phyloP scores from a whole-genome alignment of 2,329 filamentous ascomycete genomes.

The Teratosphaeria destructans region DNA sequence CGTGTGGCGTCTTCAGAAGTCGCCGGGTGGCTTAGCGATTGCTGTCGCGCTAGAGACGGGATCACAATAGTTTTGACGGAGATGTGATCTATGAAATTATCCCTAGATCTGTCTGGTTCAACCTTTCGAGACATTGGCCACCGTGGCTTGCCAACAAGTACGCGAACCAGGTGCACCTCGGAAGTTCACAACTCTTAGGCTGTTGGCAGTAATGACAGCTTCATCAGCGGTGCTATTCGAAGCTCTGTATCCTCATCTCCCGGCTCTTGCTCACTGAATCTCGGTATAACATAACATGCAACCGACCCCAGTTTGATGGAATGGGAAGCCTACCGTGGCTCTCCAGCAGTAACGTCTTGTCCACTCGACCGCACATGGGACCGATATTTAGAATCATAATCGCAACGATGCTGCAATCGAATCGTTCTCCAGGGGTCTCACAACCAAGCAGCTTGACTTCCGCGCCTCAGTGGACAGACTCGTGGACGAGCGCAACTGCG shows the following conservation, averaged over 20 bases:
- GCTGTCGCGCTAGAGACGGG: background rate
- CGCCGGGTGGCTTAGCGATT: background rate
- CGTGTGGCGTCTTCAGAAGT: background rate
- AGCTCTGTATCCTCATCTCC: background rate
- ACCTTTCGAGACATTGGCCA: background rate
- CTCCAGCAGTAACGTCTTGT: background rate
- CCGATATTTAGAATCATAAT: background rate
- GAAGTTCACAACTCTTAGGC: background rate
- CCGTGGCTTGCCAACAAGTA: background rate
- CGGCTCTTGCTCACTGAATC: background rate
- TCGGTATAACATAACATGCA: background rate
- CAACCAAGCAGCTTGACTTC: background rate
- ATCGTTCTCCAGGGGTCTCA: background rate
- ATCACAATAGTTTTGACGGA: background rate
- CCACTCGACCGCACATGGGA: background rate
- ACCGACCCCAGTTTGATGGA: background rate
- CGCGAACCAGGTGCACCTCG: background rate
- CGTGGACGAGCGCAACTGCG: background rate
- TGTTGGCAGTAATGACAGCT: background rate
- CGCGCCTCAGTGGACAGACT: background rate
- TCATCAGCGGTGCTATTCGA: background rate
- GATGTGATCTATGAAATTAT: background rate
- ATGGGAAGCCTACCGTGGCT: background rate
- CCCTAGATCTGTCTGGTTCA: background rate
- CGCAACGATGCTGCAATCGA: background rate